Base-by-base conservation (phyloP, 192 early-diverging fungal genomes). In the Phycomyces nitens region DNA sequence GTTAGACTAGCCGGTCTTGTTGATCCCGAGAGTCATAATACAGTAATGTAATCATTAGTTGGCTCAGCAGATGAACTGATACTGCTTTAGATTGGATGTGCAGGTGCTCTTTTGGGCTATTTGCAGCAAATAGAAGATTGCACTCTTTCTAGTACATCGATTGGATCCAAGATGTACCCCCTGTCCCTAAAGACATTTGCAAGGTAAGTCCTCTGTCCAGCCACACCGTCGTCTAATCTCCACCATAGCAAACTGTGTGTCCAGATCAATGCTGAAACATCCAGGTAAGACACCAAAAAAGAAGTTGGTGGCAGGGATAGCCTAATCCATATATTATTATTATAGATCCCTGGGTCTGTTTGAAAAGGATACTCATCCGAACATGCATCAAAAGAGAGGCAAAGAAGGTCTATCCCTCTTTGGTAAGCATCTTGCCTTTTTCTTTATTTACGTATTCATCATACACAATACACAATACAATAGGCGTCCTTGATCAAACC, bases 281-380 rank as follows among this genome's bases (percentile, higher is more conserved):
- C 88, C 8, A 74, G 77, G 88, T 89, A 74, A 53, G 70, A n/a
- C n/a, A n/a, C n/a, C n/a, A n/a, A n/a, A n/a, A n/a, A n/a, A n/a
- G n/a, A n/a, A n/a, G n/a, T n/a, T n/a, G n/a, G n/a, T n/a, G n/a
- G n/a, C n/a, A n/a, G n/a, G n/a, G n/a, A n/a, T n/a, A n/a, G n/a
- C n/a, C n/a, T n/a, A n/a, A n/a, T n/a, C n/a, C n/a, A 16, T 47
- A 26, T 51, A 24, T 27, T 16, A 41, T 52, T n/a, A 24, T 49
- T 40, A 12, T 60, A 93, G 89, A n/a, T 93, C 92, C 11, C 70
- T 95, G 5, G 83, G 88, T 52, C 82, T 95, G 14, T 92, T 95
- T 63, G 79, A 86, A 42, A 71, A 83, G 22, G 87, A 89, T 56
- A 69, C 81, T 0, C 93, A 95, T 58, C 92, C 93, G n/a, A 92